Base-by-base conservation (phyloP, 768 basidiomycete genomes). In the Asterophora parasitica region DNA sequence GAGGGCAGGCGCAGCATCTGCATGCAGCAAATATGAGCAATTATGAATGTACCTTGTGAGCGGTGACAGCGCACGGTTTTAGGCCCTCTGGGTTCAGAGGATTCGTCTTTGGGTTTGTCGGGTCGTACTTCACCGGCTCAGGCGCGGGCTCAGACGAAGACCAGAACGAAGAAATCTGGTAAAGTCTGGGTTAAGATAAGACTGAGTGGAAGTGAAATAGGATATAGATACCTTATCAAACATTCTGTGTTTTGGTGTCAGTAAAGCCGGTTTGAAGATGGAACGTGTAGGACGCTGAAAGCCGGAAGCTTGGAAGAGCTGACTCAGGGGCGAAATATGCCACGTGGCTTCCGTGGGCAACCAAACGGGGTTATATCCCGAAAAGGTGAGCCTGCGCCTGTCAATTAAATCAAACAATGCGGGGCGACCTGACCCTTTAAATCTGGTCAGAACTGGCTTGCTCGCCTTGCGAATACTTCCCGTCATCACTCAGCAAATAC, bases 1-100 rank as follows among this genome's bases (percentile, higher is more conserved):
- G 77, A 2, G 92, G 93, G 62, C 95, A 98, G 35, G 94, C 95
- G 61, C 95, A 97, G 58, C 95, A 98, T 58, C 95, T 98, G 52
- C 7, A 45, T 16, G 30, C n/a, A 7, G 16, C 4, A 7, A 30
- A 31, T 42, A 10, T 33, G 45, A 48, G 8, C 9, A 13, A 30
- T 10, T 12, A 45, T 13, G 7, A 11, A 17, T 7, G 43, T 46
- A 19, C 19, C 23, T 26, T 40, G 7, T 15, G 20, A 40, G 28
- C 28, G 42, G 16, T 36, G 16, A 7, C 12, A 11, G 72, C 91
- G 50, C 64, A 96, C 95, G 95, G 88, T 65, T 98, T 99, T 44
- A 96, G 68, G n/a, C 93, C 93, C 59, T 92, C 60, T 0, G 95
- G 95, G 64, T 98, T 98, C 48, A 94, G 67, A 7, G 91, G 92